These are phyloP conservation scores for Massarina eburnea DNA, from an alignment of 2,329 filamentous ascomycete species.

Conservation along the genomic window DNA sequence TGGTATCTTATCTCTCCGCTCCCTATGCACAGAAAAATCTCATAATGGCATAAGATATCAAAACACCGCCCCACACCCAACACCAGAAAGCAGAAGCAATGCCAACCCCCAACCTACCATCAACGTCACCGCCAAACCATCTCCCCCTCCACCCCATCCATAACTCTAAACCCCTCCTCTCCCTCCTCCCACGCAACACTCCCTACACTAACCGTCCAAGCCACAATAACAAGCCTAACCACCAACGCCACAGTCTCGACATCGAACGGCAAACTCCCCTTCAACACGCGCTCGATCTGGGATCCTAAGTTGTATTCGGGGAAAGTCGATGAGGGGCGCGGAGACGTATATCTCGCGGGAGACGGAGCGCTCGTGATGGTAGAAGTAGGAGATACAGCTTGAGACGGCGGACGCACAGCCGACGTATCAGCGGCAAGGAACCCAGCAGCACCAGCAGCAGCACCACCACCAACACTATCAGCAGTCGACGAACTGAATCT, in stretches of 20 bases:
- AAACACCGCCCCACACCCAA: background rate
- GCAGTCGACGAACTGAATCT: background rate
- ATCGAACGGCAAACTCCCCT: slow-evolving; percentile 26
- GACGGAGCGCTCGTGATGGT: background rate
- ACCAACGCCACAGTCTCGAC: slow-evolving; percentile 26
- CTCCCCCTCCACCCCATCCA: slow-evolving; percentile 5
- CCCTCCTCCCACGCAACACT: slow-evolving; percentile 26
- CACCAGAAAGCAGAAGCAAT: background rate
- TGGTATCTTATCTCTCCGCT: no score
- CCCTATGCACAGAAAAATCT: no score
- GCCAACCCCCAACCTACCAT: slow-evolving; percentile 3
- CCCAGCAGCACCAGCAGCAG: no score
- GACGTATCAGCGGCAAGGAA: no score
- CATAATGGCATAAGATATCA: no score
- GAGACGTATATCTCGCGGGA: background rate
- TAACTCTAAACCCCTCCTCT: slow-evolving; percentile 17
- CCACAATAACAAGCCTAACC: slow-evolving; percentile 32
- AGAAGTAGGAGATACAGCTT: no score
- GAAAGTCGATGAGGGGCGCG: slow-evolving; percentile 9
- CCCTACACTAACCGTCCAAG: slow-evolving; percentile 35
- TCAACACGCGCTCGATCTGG: slow-evolving; percentile 29
- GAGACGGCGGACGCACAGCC: no score
- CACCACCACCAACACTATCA: no score
- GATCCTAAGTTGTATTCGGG: slow-evolving; percentile 22
- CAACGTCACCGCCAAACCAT: slow-evolving; percentile 7